phyloP scores from a whole-genome alignment of 495 filamentous ascomycete species.

The Hyaloscypha variabilis region DNA sequence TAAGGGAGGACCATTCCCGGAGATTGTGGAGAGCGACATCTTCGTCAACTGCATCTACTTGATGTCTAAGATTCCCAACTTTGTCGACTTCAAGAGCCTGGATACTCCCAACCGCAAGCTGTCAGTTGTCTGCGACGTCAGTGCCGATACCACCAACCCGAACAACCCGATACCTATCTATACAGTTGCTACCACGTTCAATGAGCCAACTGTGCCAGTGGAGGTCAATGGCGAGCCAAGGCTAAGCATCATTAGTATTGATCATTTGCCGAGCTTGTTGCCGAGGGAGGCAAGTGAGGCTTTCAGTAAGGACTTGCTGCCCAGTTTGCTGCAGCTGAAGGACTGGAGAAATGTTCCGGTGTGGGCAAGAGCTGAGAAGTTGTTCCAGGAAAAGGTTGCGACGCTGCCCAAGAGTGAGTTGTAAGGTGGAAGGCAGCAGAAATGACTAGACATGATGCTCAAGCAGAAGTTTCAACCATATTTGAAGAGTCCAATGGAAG shows the following conservation, averaged over 20 bases:
- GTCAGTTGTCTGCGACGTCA: slow-evolving; percentile 87
- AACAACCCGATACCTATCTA: slow-evolving; percentile 86
- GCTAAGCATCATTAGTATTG: slow-evolving; percentile 81
- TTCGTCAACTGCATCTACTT: slow-evolving; percentile 96
- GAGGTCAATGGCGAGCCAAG: slow-evolving; percentile 56
- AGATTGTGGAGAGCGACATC: slow-evolving; percentile 79
- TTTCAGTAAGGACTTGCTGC: slow-evolving; percentile 79
- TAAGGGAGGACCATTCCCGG: slow-evolving; percentile 81
- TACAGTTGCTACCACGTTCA: slow-evolving; percentile 77
- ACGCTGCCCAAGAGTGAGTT: slow-evolving; percentile 55
- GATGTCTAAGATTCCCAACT: slow-evolving; percentile 65
- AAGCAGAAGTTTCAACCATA: background rate
- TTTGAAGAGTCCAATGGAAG: background rate
- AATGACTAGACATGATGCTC: slow-evolving; percentile 11
- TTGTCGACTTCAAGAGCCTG: slow-evolving; percentile 73
- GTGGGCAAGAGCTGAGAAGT: slow-evolving; percentile 80
- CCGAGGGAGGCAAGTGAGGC: slow-evolving; percentile 87
- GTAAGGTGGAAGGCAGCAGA: slow-evolving; percentile 6
- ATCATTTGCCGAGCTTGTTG: slow-evolving; percentile 86
- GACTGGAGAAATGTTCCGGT: slow-evolving; percentile 71
- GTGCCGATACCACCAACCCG: slow-evolving; percentile 74
- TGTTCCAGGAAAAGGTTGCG: slow-evolving; percentile 84
- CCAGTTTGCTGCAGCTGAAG: slow-evolving; percentile 77
- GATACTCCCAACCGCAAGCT: slow-evolving; percentile 70
- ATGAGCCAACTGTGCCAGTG: slow-evolving; percentile 80